phyloP scores from a whole-genome alignment of 192 early-diverging fungal species.

The Irineochytrium annulatum region DNA sequence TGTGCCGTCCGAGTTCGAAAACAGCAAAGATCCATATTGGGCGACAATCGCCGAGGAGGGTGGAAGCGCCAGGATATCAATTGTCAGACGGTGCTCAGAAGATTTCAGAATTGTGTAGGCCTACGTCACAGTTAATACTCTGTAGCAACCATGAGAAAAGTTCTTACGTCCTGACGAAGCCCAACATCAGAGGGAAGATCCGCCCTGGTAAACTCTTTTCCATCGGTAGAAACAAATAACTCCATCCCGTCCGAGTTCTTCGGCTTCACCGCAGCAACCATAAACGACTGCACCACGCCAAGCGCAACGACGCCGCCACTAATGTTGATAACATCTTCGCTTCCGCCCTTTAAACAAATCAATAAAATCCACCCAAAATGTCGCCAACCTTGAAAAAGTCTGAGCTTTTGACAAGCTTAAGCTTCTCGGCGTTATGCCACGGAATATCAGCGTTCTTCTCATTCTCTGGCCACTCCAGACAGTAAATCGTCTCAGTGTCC shows the following conservation, averaged over 20 bases:
- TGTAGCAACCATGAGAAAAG: background rate
- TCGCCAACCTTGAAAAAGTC: conserved; percentile 66
- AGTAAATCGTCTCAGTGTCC: conserved; percentile 68
- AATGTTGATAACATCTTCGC: conserved; percentile 44
- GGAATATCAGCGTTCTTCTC: conserved; percentile 21
- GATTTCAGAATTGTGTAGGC: conserved; percentile 88
- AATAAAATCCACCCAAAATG: too few species aligned
- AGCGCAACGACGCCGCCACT: conserved; percentile 69
- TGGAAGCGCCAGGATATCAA: conserved; percentile 62
- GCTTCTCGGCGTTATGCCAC: conserved; percentile 18
- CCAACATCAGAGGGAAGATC: conserved; percentile 37
- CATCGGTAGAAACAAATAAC: conserved; percentile 64
- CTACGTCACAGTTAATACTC: conserved; percentile 6
- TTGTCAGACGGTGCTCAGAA: conserved; percentile 62
- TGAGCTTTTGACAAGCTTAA: conserved; percentile 65
- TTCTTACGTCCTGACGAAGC: conserved; percentile 15
- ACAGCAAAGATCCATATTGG: conserved; percentile 67
- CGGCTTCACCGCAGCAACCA: conserved; percentile 51
- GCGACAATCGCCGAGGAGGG: conserved; percentile 18
- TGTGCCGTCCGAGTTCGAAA: conserved; percentile 86
- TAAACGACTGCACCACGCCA: conserved; percentile 63
- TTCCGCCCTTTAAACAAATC: too few species aligned
- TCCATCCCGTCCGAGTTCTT: conserved; percentile 53
- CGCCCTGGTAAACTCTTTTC: conserved; percentile 60
- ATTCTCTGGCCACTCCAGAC: conserved; percentile 42